These are phyloP conservation scores for Backusella liffmaniae DNA, from an alignment of 192 early-diverging fungal species.

Conservation along the genomic window DNA sequence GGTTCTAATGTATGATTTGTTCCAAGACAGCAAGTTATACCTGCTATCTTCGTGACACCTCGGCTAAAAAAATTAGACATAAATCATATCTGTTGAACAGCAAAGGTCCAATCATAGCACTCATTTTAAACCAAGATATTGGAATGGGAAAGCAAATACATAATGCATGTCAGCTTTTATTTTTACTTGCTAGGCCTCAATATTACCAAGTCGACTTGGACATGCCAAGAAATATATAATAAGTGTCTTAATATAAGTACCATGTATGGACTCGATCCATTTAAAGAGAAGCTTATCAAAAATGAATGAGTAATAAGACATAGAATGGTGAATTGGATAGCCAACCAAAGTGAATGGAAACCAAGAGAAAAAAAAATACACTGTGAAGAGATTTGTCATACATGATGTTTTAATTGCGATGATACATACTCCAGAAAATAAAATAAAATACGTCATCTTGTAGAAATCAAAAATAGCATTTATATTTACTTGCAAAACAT, in stretches of 20 bases:
- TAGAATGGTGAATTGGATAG: background rate
- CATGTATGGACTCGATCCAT: too few relatives aligned
- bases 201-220: background rate
- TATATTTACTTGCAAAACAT: too few relatives aligned
- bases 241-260: too few relatives aligned
- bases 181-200: background rate
- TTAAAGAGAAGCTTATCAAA: too few relatives aligned
- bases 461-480: background rate
- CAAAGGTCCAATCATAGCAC: background rate
- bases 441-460: background rate
- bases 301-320: background rate
- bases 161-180: background rate
- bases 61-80: background rate
- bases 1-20: background rate
- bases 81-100: background rate
- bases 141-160: background rate
- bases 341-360: background rate
- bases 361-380: background rate
- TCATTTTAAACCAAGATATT: background rate
- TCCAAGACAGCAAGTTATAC: background rate
- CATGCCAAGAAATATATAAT: background rate
- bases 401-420: background rate
- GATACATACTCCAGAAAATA: background rate
- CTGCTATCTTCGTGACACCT: background rate
- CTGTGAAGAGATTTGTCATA: background rate